Evolutionary conservation across 306 rosid genomes (phyloP).

Genomic region (Quercus berberidifolia): DNA sequence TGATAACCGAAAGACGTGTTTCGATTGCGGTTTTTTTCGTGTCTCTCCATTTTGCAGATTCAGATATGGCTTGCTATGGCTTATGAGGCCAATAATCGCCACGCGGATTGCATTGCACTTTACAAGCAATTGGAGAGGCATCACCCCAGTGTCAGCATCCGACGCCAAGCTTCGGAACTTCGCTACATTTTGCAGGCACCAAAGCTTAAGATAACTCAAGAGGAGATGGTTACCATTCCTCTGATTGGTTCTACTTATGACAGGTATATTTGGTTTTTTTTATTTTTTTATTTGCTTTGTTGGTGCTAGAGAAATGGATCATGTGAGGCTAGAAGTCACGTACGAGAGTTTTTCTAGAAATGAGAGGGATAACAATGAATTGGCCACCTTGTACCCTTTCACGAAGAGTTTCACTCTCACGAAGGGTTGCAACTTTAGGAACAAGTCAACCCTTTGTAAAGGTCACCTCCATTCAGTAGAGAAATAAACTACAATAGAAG

Average conservation of each 20-base stretch:
- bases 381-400: too few relatives aligned
- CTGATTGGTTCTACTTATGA: slow-evolving; percentile 67
- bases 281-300: neutral
- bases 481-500: too few relatives aligned
- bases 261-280: slow-evolving; percentile 35
- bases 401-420: too few relatives aligned
- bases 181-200: slow-evolving; percentile 96
- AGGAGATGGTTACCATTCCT: slow-evolving; percentile 93
- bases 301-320: too few relatives aligned
- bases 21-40: neutral
- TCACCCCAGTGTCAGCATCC: slow-evolving; percentile 72
- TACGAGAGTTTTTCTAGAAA: too few relatives aligned
- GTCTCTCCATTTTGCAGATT: slow-evolving; percentile 46
- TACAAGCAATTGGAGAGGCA: slow-evolving; percentile 73
- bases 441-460: too few relatives aligned
- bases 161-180: slow-evolving; percentile 95
- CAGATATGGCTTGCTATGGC: slow-evolving; percentile 99
- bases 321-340: too few relatives aligned
- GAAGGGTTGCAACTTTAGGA: too few relatives aligned
- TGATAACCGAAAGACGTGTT: neutral
- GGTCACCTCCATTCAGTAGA: too few relatives aligned
- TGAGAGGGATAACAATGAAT: too few relatives aligned
- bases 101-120: slow-evolving; percentile 76
- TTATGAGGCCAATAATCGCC: slow-evolving; percentile 92
- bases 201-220: slow-evolving; percentile 90